Conservation (phyloP, 2,329 filamentous ascomycete genomes). For the Aspergillus glaucus region DNA sequence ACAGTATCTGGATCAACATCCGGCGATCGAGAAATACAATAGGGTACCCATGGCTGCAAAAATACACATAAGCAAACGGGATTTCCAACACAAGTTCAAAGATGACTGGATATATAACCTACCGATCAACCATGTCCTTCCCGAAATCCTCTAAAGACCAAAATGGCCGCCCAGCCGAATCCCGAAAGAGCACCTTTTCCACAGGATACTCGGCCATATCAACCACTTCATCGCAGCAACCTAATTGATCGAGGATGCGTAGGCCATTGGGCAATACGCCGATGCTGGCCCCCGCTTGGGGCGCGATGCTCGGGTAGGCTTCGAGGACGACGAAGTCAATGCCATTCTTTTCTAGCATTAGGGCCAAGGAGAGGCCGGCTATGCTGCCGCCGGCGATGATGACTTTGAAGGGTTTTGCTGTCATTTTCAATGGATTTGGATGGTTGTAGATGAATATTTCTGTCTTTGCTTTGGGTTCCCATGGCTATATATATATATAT, state of each 20-base stretch:
- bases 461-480: too few relatives aligned
- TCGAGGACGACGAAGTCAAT: slow-evolving; percentile 48
- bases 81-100: background rate
- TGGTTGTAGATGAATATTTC: background rate
- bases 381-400: slow-evolving; percentile 46
- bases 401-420: slow-evolving; percentile 19
- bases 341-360: slow-evolving; percentile 38
- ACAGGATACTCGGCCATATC: slow-evolving; percentile 6
- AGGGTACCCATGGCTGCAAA: slow-evolving; percentile 16
- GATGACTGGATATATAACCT: background rate
- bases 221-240: slow-evolving; percentile 25
- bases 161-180: slow-evolving; percentile 3
- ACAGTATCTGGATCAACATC: slow-evolving; percentile 18
- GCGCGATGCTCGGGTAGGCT: slow-evolving; percentile 34
- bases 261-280: slow-evolving; percentile 40
- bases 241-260: slow-evolving; percentile 47
- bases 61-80: background rate
- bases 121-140: slow-evolving; percentile 1
- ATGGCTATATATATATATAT: background rate
- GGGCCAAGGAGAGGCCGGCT: slow-evolving; percentile 41
- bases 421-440: background rate
- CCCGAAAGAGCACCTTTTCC: slow-evolving; percentile 4
- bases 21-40: slow-evolving; percentile 18
- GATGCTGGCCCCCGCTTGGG: slow-evolving; percentile 44
- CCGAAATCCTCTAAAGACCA: slow-evolving; percentile 4